Base-by-base conservation (phyloP, 257 asterid species). In the Mentha longifolia region DNA sequence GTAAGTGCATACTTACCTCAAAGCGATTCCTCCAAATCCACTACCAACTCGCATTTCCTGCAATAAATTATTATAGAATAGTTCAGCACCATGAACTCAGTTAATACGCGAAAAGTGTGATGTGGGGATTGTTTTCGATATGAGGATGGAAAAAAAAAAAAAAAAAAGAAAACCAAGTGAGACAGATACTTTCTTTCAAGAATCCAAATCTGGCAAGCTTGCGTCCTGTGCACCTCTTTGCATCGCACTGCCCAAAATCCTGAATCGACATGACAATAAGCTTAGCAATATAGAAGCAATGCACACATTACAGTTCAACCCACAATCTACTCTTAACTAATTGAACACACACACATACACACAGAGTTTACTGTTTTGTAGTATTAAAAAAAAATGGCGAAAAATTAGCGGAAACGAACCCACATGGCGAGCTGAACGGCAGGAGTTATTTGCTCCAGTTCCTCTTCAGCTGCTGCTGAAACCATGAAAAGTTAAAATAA, bases 231-330 rank as follows among this genome's bases (percentile, higher is more conserved):
- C 99, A 94, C 83, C 85, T 92, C 89, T 94, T 94, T 14, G 97
- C 88, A 81, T 94, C 99, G 61, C 99, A 94, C 77, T 94, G 99
- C 12, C 92, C 97, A 77, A 94, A 94, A 86, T 94, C 99, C 98
- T 89, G 84, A 25, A 73, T 25, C 59, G 70, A 51, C 17, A 28
- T n/a, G 65, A 54, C n/a, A 15, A 45, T 14, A 14, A 45, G 45
- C 57, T 75, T 45, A 73, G 73, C 50, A 25, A 6, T 61, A 51
- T 25, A 62, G 78, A 45, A 28, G 31, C 68, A 74, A 62, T 17
- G 62, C 63, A 37, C 65, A 45, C 10, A 19, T 13, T 56, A 52
- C 6, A 51, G 68, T 66, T 17, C 64, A 75, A 35, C 16, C 30
- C 54, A 20, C 16, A 55, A 28, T 68, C 28, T 4, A 61, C 22